phyloP scores from a whole-genome alignment of 768 basidiomycete species.

The Collybia sp. region DNA sequence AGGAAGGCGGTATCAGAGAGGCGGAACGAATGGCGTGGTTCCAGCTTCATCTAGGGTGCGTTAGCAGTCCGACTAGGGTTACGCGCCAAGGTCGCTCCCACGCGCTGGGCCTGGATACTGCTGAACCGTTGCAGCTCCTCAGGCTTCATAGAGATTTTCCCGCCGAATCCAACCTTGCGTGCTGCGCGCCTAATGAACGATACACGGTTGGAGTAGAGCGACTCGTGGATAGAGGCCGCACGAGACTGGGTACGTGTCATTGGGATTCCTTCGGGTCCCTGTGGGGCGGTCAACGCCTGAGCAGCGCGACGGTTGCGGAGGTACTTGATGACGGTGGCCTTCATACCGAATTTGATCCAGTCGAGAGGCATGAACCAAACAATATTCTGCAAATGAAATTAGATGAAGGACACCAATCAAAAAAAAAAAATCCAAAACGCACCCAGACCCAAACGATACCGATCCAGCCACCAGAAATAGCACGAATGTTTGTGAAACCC shows the following conservation, averaged over 20 bases:
- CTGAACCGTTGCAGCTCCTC: conserved; percentile 85
- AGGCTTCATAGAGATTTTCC: conserved; percentile 74
- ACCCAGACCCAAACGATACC: conserved; percentile 98
- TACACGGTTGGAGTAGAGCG: conserved; percentile 92
- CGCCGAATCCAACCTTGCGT: conserved; percentile 85
- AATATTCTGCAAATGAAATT: conserved; percentile 61
- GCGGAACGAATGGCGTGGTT: neutral
- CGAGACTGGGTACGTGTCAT: conserved; percentile 87
- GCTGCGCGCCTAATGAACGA: conserved; percentile 87
- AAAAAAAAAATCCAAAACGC: conserved; percentile 18
- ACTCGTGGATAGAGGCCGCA: conserved; percentile 85
- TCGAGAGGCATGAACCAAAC: conserved; percentile 96
- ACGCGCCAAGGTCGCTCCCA: conserved; percentile 74
- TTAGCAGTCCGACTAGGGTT: conserved; percentile 61
- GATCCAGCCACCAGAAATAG: conserved; percentile 91
- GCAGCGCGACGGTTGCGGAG: conserved; percentile 66
- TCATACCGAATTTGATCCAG: conserved; percentile 95
- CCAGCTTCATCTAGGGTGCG: neutral
- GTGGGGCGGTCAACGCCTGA: conserved; percentile 32
- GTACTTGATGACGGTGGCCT: conserved; percentile 83
- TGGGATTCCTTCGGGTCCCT: conserved; percentile 47
- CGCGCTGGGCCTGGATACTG: conserved; percentile 76
- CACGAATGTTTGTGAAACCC: conserved; percentile 84
- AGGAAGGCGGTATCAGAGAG: conserved; percentile 2
- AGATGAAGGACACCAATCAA: conserved; percentile 1